Evolutionary conservation across 2,329 filamentous ascomycete species (phyloP), one percentile per base, ranked within the genome.

Genomic region (Seiridium cupressi): DNA sequence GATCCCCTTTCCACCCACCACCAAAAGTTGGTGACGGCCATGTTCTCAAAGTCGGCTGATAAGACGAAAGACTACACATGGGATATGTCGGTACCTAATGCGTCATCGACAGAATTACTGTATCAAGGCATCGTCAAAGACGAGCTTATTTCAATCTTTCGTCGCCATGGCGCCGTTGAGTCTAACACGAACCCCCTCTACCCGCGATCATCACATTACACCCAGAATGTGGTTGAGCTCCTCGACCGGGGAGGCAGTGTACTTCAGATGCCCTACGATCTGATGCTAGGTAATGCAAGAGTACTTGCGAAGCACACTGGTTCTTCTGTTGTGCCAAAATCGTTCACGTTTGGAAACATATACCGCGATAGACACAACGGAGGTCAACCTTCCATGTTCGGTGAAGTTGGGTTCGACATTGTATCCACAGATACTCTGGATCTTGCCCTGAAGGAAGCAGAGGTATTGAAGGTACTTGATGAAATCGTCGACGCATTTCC

Each of bases 401-500:
- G 91, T 8, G 95, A 98, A 71, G 93, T 96, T 2, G 93, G 98
- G 72, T 99, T 98, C 72, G 95, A 99, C 74, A 93, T 99, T 61
- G 84, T 97, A n/a, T 94, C 93, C 0, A 84, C 86, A 49, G 89
- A 93, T 66, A 89, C 89, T 1, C 76, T 93, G 4, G 93, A 98
- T 69, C 79, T 96, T 51, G 89, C 93, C 1, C 75, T 97, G 59
- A 96, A 96, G 69, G 95, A 99, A 74, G 94, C 94, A 0, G 94
- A 98, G 74, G 89, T 93, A 0, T 85, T 99, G 66, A 98, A 97
- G 68, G 93, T 98, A 2, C 79, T 98, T 31, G 95, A 99, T 71
- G 95, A 99, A 72, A 90, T 97, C 46, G 84, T 96, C 13, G 83
- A 88, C 54, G 84, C 89, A 4, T 93, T 98, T 64, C 93, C 93